Conservation (phyloP, 78 protist species). For the Dictyostelium intermedium region DNA sequence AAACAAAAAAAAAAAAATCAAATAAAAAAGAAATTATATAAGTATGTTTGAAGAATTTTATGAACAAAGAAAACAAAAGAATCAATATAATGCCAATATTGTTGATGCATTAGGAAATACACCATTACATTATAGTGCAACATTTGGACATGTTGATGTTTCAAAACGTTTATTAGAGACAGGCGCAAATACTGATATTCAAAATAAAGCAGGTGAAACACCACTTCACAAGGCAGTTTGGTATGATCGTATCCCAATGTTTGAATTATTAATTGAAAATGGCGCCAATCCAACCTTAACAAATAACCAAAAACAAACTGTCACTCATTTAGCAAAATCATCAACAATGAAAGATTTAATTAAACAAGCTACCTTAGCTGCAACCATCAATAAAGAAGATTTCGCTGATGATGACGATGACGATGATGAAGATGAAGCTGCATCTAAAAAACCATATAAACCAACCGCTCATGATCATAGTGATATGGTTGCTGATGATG, state of each 20-base stretch:
- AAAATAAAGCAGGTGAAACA: conserved; percentile 76
- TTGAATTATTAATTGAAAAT: conserved; percentile 36
- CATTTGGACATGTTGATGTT: conserved; percentile 33
- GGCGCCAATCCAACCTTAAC: conserved; percentile 50
- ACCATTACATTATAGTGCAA: conserved; percentile 61
- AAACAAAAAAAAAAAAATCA: background rate
- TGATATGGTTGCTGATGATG: conserved; percentile 68
- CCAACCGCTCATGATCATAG: conserved; percentile 52
- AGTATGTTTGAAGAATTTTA: conserved; percentile 48
- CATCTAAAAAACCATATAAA: conserved; percentile 20
- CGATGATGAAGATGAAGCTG: background rate
- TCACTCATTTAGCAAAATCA: conserved; percentile 6
- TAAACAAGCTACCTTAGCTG: conserved; percentile 30
- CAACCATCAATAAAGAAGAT: background rate
- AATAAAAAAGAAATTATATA: conserved; percentile 8
- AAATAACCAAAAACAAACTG: conserved; percentile 45
- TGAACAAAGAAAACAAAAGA: conserved; percentile 26
- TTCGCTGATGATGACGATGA: conserved; percentile 67
- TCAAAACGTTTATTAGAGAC: background rate
- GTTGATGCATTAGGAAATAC: conserved; percentile 50
- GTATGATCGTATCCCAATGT: conserved; percentile 36
- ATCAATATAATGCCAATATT: conserved; percentile 35
- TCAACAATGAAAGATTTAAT: conserved; percentile 10
- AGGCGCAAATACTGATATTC: conserved; percentile 71
- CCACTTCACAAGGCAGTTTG: conserved; percentile 80